phyloP scores from a whole-genome alignment of 2,329 filamentous ascomycete genomes.

The Botryosphaeria dothidea region DNA sequence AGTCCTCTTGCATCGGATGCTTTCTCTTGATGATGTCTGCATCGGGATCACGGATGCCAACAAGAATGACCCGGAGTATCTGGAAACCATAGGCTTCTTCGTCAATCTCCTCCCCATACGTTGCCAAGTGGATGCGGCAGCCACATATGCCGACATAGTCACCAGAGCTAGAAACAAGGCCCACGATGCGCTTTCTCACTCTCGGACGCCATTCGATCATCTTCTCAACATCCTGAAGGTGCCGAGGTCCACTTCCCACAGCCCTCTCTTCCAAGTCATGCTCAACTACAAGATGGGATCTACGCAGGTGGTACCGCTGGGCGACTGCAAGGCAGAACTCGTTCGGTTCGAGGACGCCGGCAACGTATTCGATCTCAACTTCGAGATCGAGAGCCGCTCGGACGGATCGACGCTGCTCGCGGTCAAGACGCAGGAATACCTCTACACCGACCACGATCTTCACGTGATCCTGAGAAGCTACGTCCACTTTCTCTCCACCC shows the following conservation, averaged over 20 bases:
- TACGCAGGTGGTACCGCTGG: slow-evolving; percentile 28
- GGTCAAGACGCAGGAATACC: slow-evolving; percentile 31
- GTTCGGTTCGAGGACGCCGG: not conserved
- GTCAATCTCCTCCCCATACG: slow-evolving; percentile 53
- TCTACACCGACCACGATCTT: slow-evolving; percentile 30
- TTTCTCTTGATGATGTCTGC: slow-evolving; percentile 41
- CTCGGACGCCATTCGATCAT: slow-evolving; percentile 51
- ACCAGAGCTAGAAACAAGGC: slow-evolving; percentile 21
- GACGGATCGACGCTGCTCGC: not conserved
- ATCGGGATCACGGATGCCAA: slow-evolving; percentile 54
- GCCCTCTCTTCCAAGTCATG: slow-evolving; percentile 53
- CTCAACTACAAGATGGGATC: slow-evolving; percentile 48
- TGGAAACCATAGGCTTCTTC: slow-evolving; percentile 47
- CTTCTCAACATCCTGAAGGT: slow-evolving; percentile 48
- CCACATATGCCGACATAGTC: slow-evolving; percentile 27
- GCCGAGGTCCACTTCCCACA: slow-evolving; percentile 39
- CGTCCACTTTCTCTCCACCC: slow-evolving; percentile 24
- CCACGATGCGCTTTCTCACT: slow-evolving; percentile 44
- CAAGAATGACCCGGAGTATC: slow-evolving; percentile 33
- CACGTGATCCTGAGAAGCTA: slow-evolving; percentile 29
- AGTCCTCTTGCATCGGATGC: slow-evolving; percentile 35
- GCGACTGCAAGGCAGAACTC: slow-evolving; percentile 26
- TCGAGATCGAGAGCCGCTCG: slow-evolving; percentile 20
- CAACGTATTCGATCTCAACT: slow-evolving; percentile 23
- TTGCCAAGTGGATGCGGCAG: slow-evolving; percentile 31